Percentiles rank a stretch among this genome's conserved stretches.
phyloP scores from a whole-genome alignment of 495 filamentous ascomycete species.

The Penicillium coprophilum region DNA sequence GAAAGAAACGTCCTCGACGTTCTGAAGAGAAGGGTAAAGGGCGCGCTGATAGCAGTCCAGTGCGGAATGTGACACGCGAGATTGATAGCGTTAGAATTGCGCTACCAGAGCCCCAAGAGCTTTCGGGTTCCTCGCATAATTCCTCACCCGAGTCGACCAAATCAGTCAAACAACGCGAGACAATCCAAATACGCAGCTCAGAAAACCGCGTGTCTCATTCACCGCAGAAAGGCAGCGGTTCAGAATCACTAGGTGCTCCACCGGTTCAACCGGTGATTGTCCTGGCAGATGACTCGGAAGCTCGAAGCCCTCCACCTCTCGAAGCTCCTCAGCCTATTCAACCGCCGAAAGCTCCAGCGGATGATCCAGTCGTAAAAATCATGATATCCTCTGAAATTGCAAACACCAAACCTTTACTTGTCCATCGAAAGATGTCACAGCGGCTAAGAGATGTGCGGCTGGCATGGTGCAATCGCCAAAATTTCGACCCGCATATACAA shows the following conservation, averaged over 20 bases:
- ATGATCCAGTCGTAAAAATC: conserved; percentile 59
- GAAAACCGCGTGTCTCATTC: neutral
- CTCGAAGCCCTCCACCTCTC: neutral
- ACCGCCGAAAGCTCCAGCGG: neutral
- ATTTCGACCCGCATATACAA: conserved; percentile 46
- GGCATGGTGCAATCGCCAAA: conserved; percentile 66
- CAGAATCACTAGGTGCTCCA: neutral
- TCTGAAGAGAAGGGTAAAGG: conserved; percentile 3
- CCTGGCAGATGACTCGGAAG: neutral
- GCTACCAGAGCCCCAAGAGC: neutral
- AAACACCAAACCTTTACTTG: conserved; percentile 60
- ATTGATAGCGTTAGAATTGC: neutral
- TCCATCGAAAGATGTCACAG: conserved; percentile 66
- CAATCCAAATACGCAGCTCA: neutral
- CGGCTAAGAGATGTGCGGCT: conserved; percentile 61
- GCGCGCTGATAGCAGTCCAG: no score
- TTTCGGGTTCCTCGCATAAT: neutral
- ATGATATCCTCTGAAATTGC: conserved; percentile 69
- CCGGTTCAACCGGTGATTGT: neutral
- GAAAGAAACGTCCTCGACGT: conserved; percentile 13
- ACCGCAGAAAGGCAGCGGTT: neutral
- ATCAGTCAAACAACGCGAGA: neutral
- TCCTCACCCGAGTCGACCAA: neutral
- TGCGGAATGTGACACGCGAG: neutral
- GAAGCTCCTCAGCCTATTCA: conserved; percentile 2